Conservation (phyloP, 148 eudicot genomes). For the Persicaria tinctoria region DNA sequence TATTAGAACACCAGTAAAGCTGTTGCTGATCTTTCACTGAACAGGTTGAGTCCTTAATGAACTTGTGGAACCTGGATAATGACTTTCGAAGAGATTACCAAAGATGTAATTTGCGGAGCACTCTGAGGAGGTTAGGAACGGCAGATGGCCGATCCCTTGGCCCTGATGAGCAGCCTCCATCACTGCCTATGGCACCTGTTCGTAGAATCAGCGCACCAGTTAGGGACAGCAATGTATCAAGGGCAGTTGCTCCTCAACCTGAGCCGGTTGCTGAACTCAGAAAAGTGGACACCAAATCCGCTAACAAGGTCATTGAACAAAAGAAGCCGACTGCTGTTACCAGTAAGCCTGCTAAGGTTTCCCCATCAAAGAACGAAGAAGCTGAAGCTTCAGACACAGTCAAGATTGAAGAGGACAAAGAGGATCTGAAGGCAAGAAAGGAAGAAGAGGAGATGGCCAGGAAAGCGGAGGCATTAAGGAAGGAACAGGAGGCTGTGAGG, state of each 20-base stretch:
- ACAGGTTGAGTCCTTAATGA: slow-evolving; percentile 71
- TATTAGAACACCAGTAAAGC: neutral
- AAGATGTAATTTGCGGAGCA: slow-evolving; percentile 54
- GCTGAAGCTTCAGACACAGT: slow-evolving; percentile 26
- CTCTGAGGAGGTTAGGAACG: slow-evolving; percentile 70
- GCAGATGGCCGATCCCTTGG: slow-evolving; percentile 83
- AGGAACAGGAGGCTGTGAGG: slow-evolving; percentile 46
- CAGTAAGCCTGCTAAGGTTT: slow-evolving; percentile 23
- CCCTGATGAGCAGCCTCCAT: slow-evolving; percentile 54
- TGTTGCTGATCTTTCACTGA: neutral
- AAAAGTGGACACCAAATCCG: slow-evolving; percentile 19
- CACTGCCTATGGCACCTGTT: slow-evolving; percentile 25
- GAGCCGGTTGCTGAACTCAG: slow-evolving; percentile 11
- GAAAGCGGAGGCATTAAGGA: slow-evolving; percentile 50
- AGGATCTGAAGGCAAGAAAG: slow-evolving; percentile 33
- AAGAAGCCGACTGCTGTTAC: slow-evolving; percentile 25
- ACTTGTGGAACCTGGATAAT: slow-evolving; percentile 57
- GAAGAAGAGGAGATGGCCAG: slow-evolving; percentile 63
- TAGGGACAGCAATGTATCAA: slow-evolving; percentile 21
- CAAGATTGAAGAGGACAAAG: slow-evolving; percentile 29
- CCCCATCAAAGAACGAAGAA: slow-evolving; percentile 16
- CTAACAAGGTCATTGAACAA: slow-evolving; percentile 28
- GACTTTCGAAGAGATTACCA: slow-evolving; percentile 64
- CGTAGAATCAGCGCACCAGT: slow-evolving; percentile 25
- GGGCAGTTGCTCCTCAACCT: slow-evolving; percentile 19